Conservation (phyloP, 2,329 filamentous ascomycete genomes). For the Monilinia vaccinii-corymbosi region DNA sequence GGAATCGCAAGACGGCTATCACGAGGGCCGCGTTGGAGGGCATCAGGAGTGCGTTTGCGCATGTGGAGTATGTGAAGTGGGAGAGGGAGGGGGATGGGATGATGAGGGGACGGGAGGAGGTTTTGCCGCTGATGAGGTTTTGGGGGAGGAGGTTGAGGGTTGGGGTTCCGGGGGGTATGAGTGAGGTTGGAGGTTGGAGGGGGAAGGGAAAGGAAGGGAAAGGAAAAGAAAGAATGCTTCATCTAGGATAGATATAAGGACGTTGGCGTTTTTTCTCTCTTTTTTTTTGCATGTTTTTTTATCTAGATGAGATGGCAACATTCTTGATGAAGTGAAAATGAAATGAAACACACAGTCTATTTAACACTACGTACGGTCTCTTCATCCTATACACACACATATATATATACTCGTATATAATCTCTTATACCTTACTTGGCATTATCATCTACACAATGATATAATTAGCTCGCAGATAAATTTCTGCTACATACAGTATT, state of each 20-base stretch:
- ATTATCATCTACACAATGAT: too few species aligned
- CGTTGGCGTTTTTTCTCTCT: background rate
- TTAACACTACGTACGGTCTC: too few species aligned
- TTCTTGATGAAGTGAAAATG: too few species aligned
- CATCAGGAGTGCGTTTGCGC: slow-evolving; percentile 56
- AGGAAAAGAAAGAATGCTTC: background rate
- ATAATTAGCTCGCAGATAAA: too few species aligned
- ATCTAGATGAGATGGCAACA: too few species aligned
- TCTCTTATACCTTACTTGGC: too few species aligned
- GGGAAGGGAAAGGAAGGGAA: background rate
- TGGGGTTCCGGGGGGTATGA: slow-evolving; percentile 43
- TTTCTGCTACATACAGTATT: too few species aligned
- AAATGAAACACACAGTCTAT: too few species aligned
- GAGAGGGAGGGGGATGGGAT: slow-evolving; percentile 65
- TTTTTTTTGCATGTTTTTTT: too few species aligned
- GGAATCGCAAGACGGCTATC: slow-evolving; percentile 43
- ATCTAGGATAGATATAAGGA: background rate
- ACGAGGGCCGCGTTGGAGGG: slow-evolving; percentile 54
- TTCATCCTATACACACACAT: too few species aligned
- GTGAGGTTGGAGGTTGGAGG: slow-evolving; percentile 34
- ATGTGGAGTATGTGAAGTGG: slow-evolving; percentile 62
- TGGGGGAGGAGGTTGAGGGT: slow-evolving; percentile 55
- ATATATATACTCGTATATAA: too few species aligned
- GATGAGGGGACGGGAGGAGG: slow-evolving; percentile 77
- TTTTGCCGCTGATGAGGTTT: slow-evolving; percentile 83